These are phyloP conservation scores for Leccinum aurantiacum DNA, from an alignment of 768 basidiomycete genomes.

Conservation along the genomic window DNA sequence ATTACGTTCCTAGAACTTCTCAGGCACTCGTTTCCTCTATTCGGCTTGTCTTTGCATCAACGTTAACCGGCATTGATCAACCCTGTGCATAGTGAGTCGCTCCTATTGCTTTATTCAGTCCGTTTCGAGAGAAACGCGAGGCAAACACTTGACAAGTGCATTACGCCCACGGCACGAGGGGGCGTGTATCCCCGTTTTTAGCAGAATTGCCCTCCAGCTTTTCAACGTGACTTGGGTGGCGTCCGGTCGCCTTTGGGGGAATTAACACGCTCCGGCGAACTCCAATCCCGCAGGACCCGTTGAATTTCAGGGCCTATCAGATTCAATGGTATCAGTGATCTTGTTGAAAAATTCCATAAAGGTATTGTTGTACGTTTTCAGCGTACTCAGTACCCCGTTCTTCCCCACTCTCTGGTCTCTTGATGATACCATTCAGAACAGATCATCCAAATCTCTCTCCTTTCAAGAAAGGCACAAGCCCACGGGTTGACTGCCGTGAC, in stretches of 20 bases:
- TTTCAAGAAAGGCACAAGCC: slow-evolving; percentile 16
- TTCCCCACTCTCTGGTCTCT: slow-evolving; percentile 1
- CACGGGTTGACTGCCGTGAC: slow-evolving; percentile 23
- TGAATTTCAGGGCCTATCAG: not conserved
- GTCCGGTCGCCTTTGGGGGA: not conserved
- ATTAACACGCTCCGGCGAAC: not conserved
- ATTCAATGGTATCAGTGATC: not conserved
- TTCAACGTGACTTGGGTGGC: not conserved
- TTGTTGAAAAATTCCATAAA: slow-evolving; percentile 5
- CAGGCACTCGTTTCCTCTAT: not conserved
- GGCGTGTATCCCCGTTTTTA: slow-evolving; percentile 7
- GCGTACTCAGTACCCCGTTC: not conserved
- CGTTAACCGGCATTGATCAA: not conserved
- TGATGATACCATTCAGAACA: slow-evolving; percentile 16
- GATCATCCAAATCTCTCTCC: slow-evolving; percentile 17
- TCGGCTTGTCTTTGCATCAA: not conserved
- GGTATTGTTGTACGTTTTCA: not conserved
- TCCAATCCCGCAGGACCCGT: not conserved
- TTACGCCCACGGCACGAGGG: slow-evolving; percentile 3
- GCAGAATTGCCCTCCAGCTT: not conserved
- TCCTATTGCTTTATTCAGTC: slow-evolving; percentile 2
- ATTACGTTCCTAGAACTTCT: not conserved
- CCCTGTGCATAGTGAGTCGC: not conserved
- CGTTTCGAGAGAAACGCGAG: too few relatives aligned
- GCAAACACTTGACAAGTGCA: not conserved